Evolutionary conservation across 177 flowering plant species (phyloP).

Genomic region (Telopea speciosissima): DNA sequence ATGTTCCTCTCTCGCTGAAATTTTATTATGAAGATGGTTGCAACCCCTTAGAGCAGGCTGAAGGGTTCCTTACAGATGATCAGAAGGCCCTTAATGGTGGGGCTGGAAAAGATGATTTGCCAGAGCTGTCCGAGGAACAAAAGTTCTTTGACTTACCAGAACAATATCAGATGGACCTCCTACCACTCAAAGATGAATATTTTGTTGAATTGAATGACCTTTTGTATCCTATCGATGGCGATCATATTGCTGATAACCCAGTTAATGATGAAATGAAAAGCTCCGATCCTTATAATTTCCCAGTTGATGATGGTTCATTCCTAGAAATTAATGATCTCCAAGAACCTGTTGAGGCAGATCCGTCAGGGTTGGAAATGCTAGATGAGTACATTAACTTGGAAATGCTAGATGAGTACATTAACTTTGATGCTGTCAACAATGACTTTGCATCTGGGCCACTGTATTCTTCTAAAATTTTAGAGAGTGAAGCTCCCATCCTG

Average conservation of each 20-base stretch:
- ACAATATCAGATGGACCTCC: constrained; percentile 8
- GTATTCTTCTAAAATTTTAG: constrained; percentile 18
- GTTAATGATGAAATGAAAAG: constrained; percentile 22
- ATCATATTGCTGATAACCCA: constrained; percentile 22
- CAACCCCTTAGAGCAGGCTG: constrained; percentile 21
- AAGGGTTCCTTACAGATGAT: constrained; percentile 18
- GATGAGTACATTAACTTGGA: constrained; percentile 50
- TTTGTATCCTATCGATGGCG: constrained; percentile 20
- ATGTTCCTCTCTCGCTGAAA: constrained; percentile 17
- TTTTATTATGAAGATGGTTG: constrained; percentile 23
- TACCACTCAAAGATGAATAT: constrained; percentile 29
- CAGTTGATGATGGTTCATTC: constrained; percentile 32
- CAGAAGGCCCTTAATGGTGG: constrained; percentile 22
- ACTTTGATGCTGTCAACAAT: constrained; percentile 37
- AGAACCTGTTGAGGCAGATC: constrained; percentile 23
- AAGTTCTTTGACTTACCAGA: constrained; percentile 19
- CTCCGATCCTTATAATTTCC: constrained; percentile 29
- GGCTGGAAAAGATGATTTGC: constrained; percentile 10
- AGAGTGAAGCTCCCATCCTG: constrained; percentile 15
- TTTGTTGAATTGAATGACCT: constrained; percentile 27
- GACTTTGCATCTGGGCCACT: constrained; percentile 15
- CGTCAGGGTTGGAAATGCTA: constrained; percentile 35
- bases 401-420: constrained; percentile 47
- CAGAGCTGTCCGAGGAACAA: constrained; percentile 22
- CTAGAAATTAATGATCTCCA: constrained; percentile 54